These are phyloP conservation scores for Capsella bursapastoris DNA, from an alignment of 345 rosid genomes.

Conservation along the genomic window DNA sequence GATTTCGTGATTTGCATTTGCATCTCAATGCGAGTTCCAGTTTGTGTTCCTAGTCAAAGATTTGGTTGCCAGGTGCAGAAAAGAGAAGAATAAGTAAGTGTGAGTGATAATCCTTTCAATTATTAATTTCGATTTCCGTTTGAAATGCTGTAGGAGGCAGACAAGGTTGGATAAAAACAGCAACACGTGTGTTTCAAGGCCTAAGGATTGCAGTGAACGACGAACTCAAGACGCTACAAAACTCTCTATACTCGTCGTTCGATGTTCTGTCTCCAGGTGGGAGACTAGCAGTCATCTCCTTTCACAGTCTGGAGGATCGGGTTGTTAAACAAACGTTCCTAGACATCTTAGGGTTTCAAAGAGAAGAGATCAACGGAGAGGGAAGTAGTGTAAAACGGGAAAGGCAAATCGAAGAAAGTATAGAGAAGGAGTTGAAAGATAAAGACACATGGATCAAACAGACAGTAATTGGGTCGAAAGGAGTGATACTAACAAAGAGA, in stretches of 20 bases:
- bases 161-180: slow-evolving; percentile 98
- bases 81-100: neutral
- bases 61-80: neutral
- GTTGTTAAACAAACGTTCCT: slow-evolving; percentile 92
- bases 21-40: slow-evolving; percentile 4
- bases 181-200: slow-evolving; percentile 91
- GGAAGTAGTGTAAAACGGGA: slow-evolving; percentile 26
- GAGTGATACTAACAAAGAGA: slow-evolving; percentile 81
- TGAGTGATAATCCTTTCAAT: neutral
- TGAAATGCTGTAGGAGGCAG: slow-evolving; percentile 64
- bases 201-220: slow-evolving; percentile 92
- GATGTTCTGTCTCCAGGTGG: slow-evolving; percentile 90
- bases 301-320: slow-evolving; percentile 96
- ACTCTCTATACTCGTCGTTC: slow-evolving; percentile 67
- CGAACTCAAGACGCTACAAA: slow-evolving; percentile 78
- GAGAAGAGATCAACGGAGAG: slow-evolving; percentile 37
- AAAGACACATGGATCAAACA: slow-evolving; percentile 72
- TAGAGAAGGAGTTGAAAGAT: slow-evolving; percentile 32
- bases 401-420: slow-evolving; percentile 30
- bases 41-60: slow-evolving; percentile 12
- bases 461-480: slow-evolving; percentile 60
- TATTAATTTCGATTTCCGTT: neutral
- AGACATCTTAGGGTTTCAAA: slow-evolving; percentile 53
- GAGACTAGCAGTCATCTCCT: slow-evolving; percentile 87
- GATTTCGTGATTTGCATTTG: neutral